Conservation (phyloP, 1,284 basidiomycete genomes). For the Lentinula novae-zelandiae region DNA sequence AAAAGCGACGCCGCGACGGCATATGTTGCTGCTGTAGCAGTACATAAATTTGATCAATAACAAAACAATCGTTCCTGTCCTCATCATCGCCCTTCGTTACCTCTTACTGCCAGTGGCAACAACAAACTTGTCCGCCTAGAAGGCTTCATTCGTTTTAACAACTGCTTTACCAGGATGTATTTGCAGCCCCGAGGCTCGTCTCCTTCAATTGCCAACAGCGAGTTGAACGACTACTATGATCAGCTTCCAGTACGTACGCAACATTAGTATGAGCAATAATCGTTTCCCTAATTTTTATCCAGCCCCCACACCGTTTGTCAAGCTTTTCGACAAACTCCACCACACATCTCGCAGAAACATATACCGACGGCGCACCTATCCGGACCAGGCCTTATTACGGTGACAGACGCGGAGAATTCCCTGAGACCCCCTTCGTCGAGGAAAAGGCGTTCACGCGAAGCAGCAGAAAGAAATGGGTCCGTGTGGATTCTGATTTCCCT, state of each 20-base stretch:
- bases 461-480: slow-evolving; percentile 3
- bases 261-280: neutral
- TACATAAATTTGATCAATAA: neutral
- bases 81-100: neutral
- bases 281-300: neutral
- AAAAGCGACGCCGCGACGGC: neutral
- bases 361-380: neutral
- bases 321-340: neutral
- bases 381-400: slow-evolving; percentile 3
- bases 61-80: neutral
- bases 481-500: neutral
- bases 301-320: slow-evolving; percentile 12
- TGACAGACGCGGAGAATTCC: slow-evolving; percentile 3
- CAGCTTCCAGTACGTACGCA: slow-evolving; percentile 10
- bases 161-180: slow-evolving; percentile 16
- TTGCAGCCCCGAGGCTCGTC: slow-evolving; percentile 23
- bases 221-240: slow-evolving; percentile 28
- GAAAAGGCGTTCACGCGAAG: neutral
- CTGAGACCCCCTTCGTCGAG: slow-evolving; percentile 1
- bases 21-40: neutral
- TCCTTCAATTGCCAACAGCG: slow-evolving; percentile 19
- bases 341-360: neutral
- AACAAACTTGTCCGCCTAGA: neutral
- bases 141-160: neutral
- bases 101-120: neutral